Percentiles rank a stretch among this genome's conserved stretches.
Conservation (phyloP, 2,329 filamentous ascomycete genomes). For the Aspergillus sp. region DNA sequence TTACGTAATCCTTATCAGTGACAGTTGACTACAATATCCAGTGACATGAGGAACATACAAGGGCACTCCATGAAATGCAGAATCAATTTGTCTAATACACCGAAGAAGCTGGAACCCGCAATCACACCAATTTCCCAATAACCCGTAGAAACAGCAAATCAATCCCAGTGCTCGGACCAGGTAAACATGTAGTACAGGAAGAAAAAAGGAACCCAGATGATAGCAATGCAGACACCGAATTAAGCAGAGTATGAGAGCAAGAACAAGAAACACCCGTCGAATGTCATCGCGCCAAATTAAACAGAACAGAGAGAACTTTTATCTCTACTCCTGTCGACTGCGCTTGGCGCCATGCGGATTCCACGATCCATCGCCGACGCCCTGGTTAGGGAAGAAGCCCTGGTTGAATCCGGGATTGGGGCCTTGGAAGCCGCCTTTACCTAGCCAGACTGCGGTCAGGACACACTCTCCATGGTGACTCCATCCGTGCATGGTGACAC, state of each 20-base stretch:
- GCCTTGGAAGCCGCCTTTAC: slow-evolving; percentile 61
- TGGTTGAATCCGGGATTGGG: slow-evolving; percentile 71
- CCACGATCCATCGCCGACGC: slow-evolving; percentile 61
- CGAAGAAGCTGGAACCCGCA: slow-evolving; percentile 15
- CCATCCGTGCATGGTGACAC: slow-evolving; percentile 11
- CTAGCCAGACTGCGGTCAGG: slow-evolving; percentile 23
- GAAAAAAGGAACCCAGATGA: slow-evolving; percentile 6
- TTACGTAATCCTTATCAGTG: not conserved
- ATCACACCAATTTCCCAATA: slow-evolving; percentile 18
- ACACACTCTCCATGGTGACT: slow-evolving; percentile 8
- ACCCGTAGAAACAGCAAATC: slow-evolving; percentile 10
- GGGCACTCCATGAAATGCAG: not conserved
- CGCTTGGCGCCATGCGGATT: slow-evolving; percentile 81
- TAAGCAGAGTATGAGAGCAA: slow-evolving; percentile 4
- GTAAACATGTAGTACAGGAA: slow-evolving; percentile 14
- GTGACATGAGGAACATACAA: too few species aligned
- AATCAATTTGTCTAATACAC: slow-evolving; percentile 28
- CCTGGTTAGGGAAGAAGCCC: slow-evolving; percentile 62
- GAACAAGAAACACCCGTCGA: not conserved
- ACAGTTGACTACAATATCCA: too few species aligned
- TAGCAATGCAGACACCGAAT: slow-evolving; percentile 3
- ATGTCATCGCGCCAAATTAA: not conserved
- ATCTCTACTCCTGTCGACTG: slow-evolving; percentile 66
- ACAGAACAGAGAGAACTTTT: not conserved
- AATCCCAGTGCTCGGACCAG: slow-evolving; percentile 2